Evolutionary conservation across 129 eudicot species (phyloP), one percentile per base, ranked within the genome.

Genomic region (Flaveria linearis): DNA sequence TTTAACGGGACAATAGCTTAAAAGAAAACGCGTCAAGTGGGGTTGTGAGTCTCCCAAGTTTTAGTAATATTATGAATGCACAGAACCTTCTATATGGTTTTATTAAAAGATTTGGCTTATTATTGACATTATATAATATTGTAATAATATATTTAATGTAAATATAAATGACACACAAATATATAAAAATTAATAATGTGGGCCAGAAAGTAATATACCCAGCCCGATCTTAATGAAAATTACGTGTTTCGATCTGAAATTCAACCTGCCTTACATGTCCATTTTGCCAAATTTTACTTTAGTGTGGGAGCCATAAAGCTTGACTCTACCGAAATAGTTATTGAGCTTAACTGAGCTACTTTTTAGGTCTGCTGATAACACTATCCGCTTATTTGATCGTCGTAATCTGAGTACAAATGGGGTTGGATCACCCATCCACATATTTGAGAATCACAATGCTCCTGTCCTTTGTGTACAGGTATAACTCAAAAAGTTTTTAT

Each of bases 381-480:
- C 97, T 63, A 82, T 87, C 68, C 88, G 90, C 25, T 72, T 94
- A 91, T 94, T 82, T 91, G 98, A 94, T 69, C 91, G 98, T 0
- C 91, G 98, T 13, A 88, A 78, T 62, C 92, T 94, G 70, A 83
- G 89, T 78, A 82, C 90, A 49, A 85, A 85, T 58, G 95, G 96
- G 66, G 87, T 88, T 70, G 95, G 98, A 76, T 76, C 95, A 14
- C 98, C 98, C 11, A 36, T 94, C 67, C 91, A 94, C 75, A 85
- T 85, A 78, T 91, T 91, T 78, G 90, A 89, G 81, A 91, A 84
- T 73, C 98, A 94, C 78, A 81, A 67, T 71, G 97, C 93, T 74
- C 92, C 97, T 61, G 98, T 91, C 50, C 93, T 88, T 15, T 94
- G 98, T 77, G 97, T 91, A 23, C 97, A 93, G 97, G 97, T 87